Base-by-base conservation (phyloP, 2,329 filamentous ascomycete species). In the Cercospora zeina region DNA sequence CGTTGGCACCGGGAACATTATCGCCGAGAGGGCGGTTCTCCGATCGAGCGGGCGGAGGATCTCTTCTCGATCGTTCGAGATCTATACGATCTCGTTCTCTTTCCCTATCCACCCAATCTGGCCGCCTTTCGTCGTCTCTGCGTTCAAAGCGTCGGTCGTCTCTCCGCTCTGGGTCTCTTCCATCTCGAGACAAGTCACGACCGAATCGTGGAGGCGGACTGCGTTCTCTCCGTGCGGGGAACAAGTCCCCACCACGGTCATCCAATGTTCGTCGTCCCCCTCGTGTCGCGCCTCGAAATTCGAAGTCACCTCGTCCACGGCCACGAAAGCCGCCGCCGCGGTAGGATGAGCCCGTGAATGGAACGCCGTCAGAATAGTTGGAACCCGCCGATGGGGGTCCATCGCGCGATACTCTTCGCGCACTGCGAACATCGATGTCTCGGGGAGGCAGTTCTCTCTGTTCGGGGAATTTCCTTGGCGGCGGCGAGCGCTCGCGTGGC, bases 351-450 rank as follows among this genome's bases (percentile, higher is more conserved):
- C 82, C 81, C 8, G 80, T 75, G 16, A 80, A 82, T 61, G 88
- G 87, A 1, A 83, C 81, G 11, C 85, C 82, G 65, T 92, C 89
- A 0, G 89, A 89, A 21, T 85, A 86, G 9, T 85, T 86, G 2
- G 89, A 90, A 4, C 87, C 87, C 16, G 87, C 88, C 1, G 88
- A 89, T 21, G 86, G 83, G 10, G 89, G 88, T 0, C 89, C 89
- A 69, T 93, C 89, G 70, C 89, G 82, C 8, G 89, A 91, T 14
- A 83, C 86, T 51, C 89, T 82, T 58, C 89, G 81, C 16, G 86
- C 85, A 62, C 89, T 83, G 62, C 87, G 86, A 7, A 86, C 81
- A 66, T 92, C 89, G 6, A 89, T 78, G 51, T 85, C 86, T 33
- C 87, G 79, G 0, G 86, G 87, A 1, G 78, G 72, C 65, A 77